Base-by-base conservation (phyloP, 2,329 filamentous ascomycete species). In the Fusarium acutatum region DNA sequence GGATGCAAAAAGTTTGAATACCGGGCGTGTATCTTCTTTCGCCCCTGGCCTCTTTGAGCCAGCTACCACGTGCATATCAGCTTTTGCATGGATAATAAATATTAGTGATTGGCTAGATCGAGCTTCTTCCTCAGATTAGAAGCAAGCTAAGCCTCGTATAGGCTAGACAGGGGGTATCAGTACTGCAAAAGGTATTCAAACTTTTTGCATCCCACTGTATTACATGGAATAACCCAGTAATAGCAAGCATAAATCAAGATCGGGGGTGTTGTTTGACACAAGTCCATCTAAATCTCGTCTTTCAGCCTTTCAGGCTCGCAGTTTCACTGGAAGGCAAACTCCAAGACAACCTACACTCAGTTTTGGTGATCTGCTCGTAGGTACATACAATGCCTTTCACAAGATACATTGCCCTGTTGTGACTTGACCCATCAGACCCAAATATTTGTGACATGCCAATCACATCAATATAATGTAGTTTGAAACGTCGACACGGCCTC, bases 401-500 rank as follows among this genome's bases (percentile, higher is more conserved):
- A 32, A 24, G 28, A 35, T 35, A 28, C 20, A n/a, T 34, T 22
- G 24, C 11, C 22, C 37, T 28, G n/a, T n/a, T 34, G 59, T 24
- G 17, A 49, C 7, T 28, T 53, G 35, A 10, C 59, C 26, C 18
- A 35, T 28, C 24, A 14, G 24, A 24, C 7, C 30, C 30, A 30
- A 47, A 40, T 14, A 24, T 15, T 28, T 47, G 26, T 37, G 47
- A 37, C 22, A 18, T 28, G 34, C 14, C 20, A 4, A 47, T 32
- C 41, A 28, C 47, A 35, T 43, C 24, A 26, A 52, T 35, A 47
- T 37, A 34, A 61, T 46, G 44, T 44, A 47, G 47, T 22, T 37
- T 67, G 64, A 67, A 61, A 67, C 64, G 37, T 22, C 41, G 18
- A 50, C 28, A 43, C 40, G 53, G 38, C 58, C 53, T 67, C 41